Evolutionary conservation across 441 rosid genomes (phyloP), one percentile per base, ranked within the genome.

Genomic region (Jatropha podagrica): DNA sequence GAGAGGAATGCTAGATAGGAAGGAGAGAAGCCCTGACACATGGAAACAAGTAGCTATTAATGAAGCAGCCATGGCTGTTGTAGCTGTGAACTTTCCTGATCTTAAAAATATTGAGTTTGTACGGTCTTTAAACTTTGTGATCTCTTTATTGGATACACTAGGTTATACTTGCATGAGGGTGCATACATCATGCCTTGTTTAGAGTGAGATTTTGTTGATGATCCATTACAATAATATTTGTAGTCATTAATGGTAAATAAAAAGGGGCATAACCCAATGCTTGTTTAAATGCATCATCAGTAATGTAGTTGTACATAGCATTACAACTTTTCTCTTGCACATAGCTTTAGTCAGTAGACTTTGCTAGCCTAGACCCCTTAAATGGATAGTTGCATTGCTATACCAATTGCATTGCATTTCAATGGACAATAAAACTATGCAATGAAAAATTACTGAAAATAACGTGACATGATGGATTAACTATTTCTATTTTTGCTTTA

Each of bases 1-100:
- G 81, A 89, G 97, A 81, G 98, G 97, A 82, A 87, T 89, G 91
- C 86, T 95, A 75, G 97, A 92, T 80, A 90, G 88, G 80, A 91
- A 88, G 86, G 93, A 95, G 42, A 84, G 98, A 78, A 90, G 97
- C 81, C 80, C 80, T 46, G 90, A 88, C 81, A 87, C 86, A 64
- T 90, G 98, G 98, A 89, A 85, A 82, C 97, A 91, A 84, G 91
- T 95, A 55, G 97, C 97, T 74, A 80, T 95, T 23, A 95, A 95
- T 75, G 98, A 95, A 84, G 97, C 97, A 48, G 95, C 98, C 26
- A 91, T 90, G 95, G 98, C 97, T 73, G 96, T 92, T 78, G 91
- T 86, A 23, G 97, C 98, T 51, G 91, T 91, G 81, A 95, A 95
- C 89, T 92, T 95, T 77, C 93, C 97, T 58, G 98, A 95, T 89